Evolutionary conservation across 768 basidiomycete species (phyloP).

Genomic region (Leccinum aurantiacum): DNA sequence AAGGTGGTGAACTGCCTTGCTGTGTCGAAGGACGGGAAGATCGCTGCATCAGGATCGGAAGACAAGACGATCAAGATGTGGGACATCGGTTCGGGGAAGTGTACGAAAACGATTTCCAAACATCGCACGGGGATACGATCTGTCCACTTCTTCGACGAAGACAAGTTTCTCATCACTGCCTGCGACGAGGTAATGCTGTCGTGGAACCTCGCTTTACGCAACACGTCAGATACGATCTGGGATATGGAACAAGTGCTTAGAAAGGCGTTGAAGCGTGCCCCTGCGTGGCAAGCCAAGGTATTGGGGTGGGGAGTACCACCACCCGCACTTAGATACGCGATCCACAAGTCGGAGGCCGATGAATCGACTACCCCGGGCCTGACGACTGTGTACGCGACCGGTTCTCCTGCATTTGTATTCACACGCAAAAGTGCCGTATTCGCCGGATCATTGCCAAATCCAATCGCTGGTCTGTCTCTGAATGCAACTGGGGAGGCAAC

Average conservation of each 20-base stretch:
- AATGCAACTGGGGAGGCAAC: not conserved
- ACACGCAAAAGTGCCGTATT: not conserved
- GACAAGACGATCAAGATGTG: constrained; percentile 28
- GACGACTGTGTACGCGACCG: not conserved
- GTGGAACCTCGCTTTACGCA: constrained; percentile 9
- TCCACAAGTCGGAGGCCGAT: not conserved
- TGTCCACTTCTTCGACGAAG: constrained; percentile 14
- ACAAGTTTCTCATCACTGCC: constrained; percentile 9
- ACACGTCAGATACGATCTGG: not conserved
- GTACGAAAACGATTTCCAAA: constrained; percentile 13
- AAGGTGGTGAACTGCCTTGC: constrained; percentile 16
- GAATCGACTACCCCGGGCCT: not conserved
- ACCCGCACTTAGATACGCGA: not conserved
- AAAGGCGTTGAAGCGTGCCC: not conserved
- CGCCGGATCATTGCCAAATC: not conserved
- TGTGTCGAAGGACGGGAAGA: constrained; percentile 20
- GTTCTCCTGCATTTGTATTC: constrained; percentile 10
- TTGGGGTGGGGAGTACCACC: constrained; percentile 8
- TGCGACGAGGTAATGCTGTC: constrained; percentile 10
- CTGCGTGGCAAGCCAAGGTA: constrained; percentile 8
- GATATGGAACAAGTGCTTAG: not conserved
- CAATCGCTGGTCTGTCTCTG: not conserved
- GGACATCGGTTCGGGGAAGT: constrained; percentile 21
- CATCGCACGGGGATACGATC: constrained; percentile 15
- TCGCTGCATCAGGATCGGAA: constrained; percentile 24